Evolutionary conservation across 176 grass and related monocot species (phyloP), one percentile per base, ranked within the genome.

Genomic region (Cenchrus americanus): DNA sequence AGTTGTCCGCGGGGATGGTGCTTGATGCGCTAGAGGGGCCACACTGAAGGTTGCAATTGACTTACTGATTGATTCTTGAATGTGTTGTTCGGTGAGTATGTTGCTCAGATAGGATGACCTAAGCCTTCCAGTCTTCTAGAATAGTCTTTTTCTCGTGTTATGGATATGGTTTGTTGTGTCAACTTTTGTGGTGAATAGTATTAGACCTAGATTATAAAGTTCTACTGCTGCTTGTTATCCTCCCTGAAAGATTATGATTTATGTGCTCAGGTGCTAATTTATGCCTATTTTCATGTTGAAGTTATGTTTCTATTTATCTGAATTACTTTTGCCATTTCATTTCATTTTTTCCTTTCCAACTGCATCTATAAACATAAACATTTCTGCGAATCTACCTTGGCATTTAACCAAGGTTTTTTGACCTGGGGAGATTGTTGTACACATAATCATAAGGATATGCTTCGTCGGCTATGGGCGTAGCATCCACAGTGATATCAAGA

Each of bases 1-100:
- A 87, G 77, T 84, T 90, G 32, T 79, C 82, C 10, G 68, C 88
- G 66, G 82, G 76, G 71, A 76, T 82, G 70, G 85, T 92, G 51
- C 77, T 87, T 69, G 87, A 89, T 81, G 80, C 76, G 1, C 59
- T 89, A 48, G 70, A 80, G 14, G 75, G 72, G 50, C 53, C 76
- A 2, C 59, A 76, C 22, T 80, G 75, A 88, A 82, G 34, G 69
- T 75, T 79, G n/a, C 23, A 61, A 32, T 9, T 80, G 76, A 60
- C 21, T 18, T 64, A 62, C 17, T 64, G 54, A 22, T 76, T 41
- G 66, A 62, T 72, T 81, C 77, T 69, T 14, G 18, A 82, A 18
- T 47, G 3, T 53, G 32, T 66, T 47, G 14, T 77, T 34, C 0
- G 26, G 57, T 82, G 55, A 89, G 78, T 83, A 59, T 51, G 15